Base-by-base conservation (phyloP, 306 rosid genomes). In the Cucurbita argyrosperma region DNA sequence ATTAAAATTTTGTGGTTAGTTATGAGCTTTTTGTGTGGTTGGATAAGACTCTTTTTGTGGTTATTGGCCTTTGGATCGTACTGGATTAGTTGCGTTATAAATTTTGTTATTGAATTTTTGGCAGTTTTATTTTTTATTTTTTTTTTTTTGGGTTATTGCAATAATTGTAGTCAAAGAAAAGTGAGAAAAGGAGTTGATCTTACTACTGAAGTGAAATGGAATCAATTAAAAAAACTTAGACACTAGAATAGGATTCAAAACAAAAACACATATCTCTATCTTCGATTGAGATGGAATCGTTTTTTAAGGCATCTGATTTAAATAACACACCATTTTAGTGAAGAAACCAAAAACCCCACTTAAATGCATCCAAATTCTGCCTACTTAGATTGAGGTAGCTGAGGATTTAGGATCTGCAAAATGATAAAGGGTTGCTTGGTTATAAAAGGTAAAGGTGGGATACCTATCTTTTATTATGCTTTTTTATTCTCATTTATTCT, bases 391-490 rank as follows among this genome's bases (percentile, higher is more conserved):
- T 72, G 15, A 38, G 86, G 86, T 14, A 82, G 75, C 77, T 86
- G 59, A 4, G 78, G 84, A 77, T 77, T 71, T 79, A 68, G 74
- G 43, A 68, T 47, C 85, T 39, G 57, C 72, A 71, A 61, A 55
- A 79, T 79, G 83, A 68, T 83, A 78, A 63, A 76, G 60, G 53
- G 23, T 80, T 92, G 90, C 79, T 83, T 84, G 81, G 75, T 81
- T 80, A 21, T 80, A 72, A 73, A 67, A 78, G 84, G 92, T 75
- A 82, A 88, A 77, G 70, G 60, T 50, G 40, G 53, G 56, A 35
- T 69, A 7, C 58, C 26, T 35, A 59, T 70, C 10, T 50, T 30
- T 30, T 30, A 30, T 30, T 30, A 30, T 30, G 1, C 35, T 30
- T 30, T 30, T 30, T 30, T 30, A 30, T 30, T 30, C 1, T 30